Evolutionary conservation across 129 eudicot genomes (phyloP), one percentile per base, ranked within the genome.

Genomic region (Apium graveolens): DNA sequence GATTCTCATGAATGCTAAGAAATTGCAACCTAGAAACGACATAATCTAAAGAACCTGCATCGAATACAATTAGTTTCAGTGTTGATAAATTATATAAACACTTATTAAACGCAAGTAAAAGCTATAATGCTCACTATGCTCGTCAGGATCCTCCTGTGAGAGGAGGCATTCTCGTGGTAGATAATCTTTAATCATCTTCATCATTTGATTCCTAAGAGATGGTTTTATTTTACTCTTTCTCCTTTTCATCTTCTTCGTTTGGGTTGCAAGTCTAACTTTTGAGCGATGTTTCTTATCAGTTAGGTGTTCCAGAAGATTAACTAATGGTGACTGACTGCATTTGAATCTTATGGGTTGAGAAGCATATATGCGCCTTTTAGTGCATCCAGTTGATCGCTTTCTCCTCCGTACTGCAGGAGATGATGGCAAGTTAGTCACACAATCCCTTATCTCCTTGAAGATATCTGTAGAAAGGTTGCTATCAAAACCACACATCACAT

Each of bases 301-400:
- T 26, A 66, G 41, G 72, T 66, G 72, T 66, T 66, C 38, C 39
- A 66, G 39, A 66, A 66, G 72, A 32, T 66, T 66, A 31, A 66
- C 72, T 27, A 7, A 66, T 66, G 72, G 72, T 32, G 72, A 66
- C 39, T 20, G 39, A 66, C 72, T 66, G 39, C 72, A 66, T 32
- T 27, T 32, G 7, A 66, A 66, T 66, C 31, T 66, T 10, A 66
- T 66, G 21, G 37, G 37, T 66, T 32, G 21, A 32, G 41, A 66
- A 66, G 72, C 72, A 32, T 66, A 66, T 29, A 27, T 66, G 41
- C 72, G 72, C 72, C 72, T 66, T 31, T 14, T 29, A 66, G 72
- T 66, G 72, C 72, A 66, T 16, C 72, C 72, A 2, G 9, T 6
- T 66, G 72, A 29, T 5, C 72, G 14, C 24, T 66, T 66, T 32